These are phyloP conservation scores for Hypoxylon sp. DNA, from an alignment of 2,329 filamentous ascomycete species.

Conservation along the genomic window DNA sequence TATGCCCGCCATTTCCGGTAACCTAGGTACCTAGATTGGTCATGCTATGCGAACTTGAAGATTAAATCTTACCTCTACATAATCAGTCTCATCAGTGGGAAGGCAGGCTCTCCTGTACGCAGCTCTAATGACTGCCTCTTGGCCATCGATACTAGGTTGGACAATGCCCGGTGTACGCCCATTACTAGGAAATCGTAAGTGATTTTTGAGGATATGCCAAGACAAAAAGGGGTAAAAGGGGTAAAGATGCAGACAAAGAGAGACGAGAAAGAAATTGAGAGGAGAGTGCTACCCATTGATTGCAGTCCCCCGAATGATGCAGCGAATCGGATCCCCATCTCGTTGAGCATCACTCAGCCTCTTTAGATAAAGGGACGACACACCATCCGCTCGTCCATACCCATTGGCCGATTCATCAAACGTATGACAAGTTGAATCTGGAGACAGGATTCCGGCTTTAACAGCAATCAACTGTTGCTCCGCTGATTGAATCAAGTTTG, in stretches of 20 bases:
- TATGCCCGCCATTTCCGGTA: background rate
- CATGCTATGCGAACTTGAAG: background rate
- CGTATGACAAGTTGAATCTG: constrained; percentile 54
- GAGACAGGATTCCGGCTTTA: constrained; percentile 52
- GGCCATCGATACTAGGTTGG: background rate
- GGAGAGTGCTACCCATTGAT: background rate
- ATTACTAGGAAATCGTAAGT: background rate
- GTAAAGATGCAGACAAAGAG: background rate
- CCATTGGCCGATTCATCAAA: constrained; percentile 57
- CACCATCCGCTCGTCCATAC: constrained; percentile 3
- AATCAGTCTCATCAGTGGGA: background rate
- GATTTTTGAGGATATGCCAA: background rate
- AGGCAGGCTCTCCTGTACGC: constrained; percentile 1
- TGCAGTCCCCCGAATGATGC: background rate
- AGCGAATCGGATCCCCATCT: background rate
- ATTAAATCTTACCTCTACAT: background rate
- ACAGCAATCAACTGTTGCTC: constrained; percentile 20
- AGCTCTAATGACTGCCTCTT: background rate
- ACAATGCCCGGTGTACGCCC: background rate
- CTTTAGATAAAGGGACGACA: constrained; percentile 1
- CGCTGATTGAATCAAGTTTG: constrained; percentile 30
- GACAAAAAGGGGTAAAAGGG: background rate
- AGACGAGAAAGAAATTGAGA: background rate
- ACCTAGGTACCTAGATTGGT: background rate
- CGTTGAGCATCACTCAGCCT: background rate